Evolutionary conservation across 495 filamentous ascomycete genomes (phyloP).

Genomic region (Hypoxylon fuscum): DNA sequence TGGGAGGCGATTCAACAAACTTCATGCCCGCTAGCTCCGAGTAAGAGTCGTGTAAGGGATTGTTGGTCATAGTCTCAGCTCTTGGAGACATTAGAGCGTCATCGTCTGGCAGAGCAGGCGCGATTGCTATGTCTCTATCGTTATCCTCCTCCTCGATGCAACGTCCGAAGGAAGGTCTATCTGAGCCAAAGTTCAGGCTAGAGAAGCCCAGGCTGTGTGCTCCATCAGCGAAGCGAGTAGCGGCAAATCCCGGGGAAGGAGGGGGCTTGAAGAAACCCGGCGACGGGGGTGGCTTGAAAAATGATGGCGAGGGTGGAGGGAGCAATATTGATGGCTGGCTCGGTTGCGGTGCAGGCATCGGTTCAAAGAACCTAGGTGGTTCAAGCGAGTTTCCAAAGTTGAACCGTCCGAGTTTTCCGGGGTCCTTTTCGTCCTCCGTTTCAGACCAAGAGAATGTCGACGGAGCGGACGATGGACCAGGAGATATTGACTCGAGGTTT

Average conservation of each 20-base stretch:
- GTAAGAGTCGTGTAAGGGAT: constrained; percentile 56
- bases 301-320: constrained; percentile 44
- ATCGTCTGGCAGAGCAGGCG: constrained; percentile 48
- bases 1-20: constrained; percentile 58
- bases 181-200: constrained; percentile 39
- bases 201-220: constrained; percentile 46
- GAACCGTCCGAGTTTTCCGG: constrained; percentile 47
- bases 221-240: constrained; percentile 45
- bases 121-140: constrained; percentile 43
- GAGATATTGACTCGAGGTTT: constrained; percentile 57
- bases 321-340: constrained; percentile 20
- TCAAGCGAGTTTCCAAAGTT: constrained; percentile 44
- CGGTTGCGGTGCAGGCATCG: constrained; percentile 34
- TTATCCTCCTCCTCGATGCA: constrained; percentile 28
- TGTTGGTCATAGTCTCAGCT: constrained; percentile 61
- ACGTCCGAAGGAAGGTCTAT: constrained; percentile 23
- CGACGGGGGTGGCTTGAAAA: constrained; percentile 44
- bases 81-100: constrained; percentile 61
- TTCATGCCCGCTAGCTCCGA: constrained; percentile 52
- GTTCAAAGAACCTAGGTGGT: constrained; percentile 44
- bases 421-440: constrained; percentile 52
- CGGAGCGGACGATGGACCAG: constrained; percentile 67
- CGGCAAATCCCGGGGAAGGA: constrained; percentile 52
- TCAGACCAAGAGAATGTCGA: constrained; percentile 61
- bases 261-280: constrained; percentile 33